Percentiles rank a stretch among this genome's conserved stretches.
phyloP scores from a whole-genome alignment of 2,329 filamentous ascomycete species.

The Ustilaginoidea virens region DNA sequence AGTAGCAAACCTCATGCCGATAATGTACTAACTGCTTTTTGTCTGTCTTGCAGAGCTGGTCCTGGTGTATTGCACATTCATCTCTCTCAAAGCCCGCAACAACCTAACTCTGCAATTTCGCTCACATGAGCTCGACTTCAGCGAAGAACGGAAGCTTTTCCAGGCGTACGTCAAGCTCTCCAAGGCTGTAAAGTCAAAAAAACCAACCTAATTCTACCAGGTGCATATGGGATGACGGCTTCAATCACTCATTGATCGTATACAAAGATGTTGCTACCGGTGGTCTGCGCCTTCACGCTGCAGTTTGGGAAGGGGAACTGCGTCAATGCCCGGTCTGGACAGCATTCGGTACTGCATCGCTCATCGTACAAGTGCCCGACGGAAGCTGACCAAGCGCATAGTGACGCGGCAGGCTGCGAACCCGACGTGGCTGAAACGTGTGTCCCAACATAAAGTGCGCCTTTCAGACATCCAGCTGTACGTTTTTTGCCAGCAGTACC shows the following conservation, averaged over 20 bases:
- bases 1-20: background rate
- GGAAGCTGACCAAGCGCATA: constrained; percentile 11
- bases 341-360: constrained; percentile 34
- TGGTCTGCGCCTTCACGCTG: constrained; percentile 38
- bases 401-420: constrained; percentile 37
- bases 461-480: constrained; percentile 40
- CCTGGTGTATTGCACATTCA: constrained; percentile 42
- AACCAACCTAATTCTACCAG: constrained; percentile 16
- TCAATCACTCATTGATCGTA: constrained; percentile 36
- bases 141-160: constrained; percentile 35
- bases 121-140: constrained; percentile 29
- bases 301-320: constrained; percentile 38
- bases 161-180: constrained; percentile 32
- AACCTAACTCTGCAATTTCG: constrained; percentile 26
- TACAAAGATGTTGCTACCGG: constrained; percentile 33
- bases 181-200: background rate
- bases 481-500: constrained; percentile 42
- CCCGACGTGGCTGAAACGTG: constrained; percentile 31
- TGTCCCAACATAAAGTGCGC: constrained; percentile 30
- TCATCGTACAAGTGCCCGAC: background rate
- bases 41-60: constrained; percentile 34
- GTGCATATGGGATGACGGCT: constrained; percentile 39
- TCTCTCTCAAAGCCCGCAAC: constrained; percentile 38
- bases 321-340: constrained; percentile 46
- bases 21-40: background rate